These are phyloP conservation scores for Pseudocercospora fuligena DNA, from an alignment of 2,329 filamentous ascomycete genomes.

Conservation along the genomic window DNA sequence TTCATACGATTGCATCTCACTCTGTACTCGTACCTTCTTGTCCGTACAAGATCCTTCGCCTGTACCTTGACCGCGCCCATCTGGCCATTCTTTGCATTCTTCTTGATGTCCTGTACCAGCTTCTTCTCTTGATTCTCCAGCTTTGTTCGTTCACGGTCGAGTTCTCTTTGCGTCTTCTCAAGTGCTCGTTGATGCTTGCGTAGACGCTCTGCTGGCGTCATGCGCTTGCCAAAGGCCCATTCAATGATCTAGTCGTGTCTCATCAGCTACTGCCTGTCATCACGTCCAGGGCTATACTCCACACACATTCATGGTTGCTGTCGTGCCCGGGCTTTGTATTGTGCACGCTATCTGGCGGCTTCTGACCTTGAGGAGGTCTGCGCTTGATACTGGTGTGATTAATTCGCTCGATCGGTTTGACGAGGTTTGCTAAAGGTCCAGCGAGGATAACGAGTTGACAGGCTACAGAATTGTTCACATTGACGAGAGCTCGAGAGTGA, in stretches of 20 bases:
- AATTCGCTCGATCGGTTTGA: background rate
- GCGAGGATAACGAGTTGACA: background rate
- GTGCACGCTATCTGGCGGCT: constrained; percentile 1
- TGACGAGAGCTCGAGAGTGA: background rate
- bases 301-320: constrained; percentile 62
- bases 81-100: constrained; percentile 96
- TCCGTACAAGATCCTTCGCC: constrained; percentile 93
- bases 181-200: constrained; percentile 95
- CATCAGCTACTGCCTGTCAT: background rate
- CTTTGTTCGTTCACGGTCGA: constrained; percentile 93
- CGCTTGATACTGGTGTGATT: background rate
- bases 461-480: constrained; percentile 1
- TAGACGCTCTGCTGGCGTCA: constrained; percentile 91
- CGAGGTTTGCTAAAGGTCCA: background rate
- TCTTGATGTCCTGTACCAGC: constrained; percentile 92
- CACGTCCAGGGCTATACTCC: background rate
- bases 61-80: constrained; percentile 99
- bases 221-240: constrained; percentile 99
- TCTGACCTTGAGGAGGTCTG: background rate
- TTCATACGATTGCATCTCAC: background rate
- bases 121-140: constrained; percentile 99
- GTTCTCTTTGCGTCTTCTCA: constrained; percentile 94
- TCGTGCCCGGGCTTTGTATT: background rate
- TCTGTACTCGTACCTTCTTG: constrained; percentile 70
- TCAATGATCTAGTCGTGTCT: constrained; percentile 74